Evolutionary conservation across 2,329 filamentous ascomycete genomes (phyloP).

Genomic region (Apiospora kogelbergensis): DNA sequence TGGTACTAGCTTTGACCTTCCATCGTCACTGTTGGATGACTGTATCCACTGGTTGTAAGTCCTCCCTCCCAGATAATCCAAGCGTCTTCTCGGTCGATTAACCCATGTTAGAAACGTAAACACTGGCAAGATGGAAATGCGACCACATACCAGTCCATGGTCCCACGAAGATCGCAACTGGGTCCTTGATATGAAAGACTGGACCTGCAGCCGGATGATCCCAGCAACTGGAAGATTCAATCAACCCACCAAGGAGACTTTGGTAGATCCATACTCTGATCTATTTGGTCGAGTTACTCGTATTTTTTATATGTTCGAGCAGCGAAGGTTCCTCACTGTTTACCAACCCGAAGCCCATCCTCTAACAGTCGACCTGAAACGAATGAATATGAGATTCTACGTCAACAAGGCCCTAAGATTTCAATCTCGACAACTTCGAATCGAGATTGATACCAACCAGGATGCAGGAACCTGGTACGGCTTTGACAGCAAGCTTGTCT

Average conservation of each 20-base stretch:
- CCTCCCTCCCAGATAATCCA: not conserved
- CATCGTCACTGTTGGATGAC: conserved; percentile 45
- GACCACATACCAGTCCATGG: conserved; percentile 28
- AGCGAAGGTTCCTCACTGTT: conserved; percentile 40
- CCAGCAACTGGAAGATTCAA: not conserved
- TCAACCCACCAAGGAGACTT: conserved; percentile 14
- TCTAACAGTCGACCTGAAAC: conserved; percentile 49
- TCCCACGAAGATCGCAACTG: conserved; percentile 28
- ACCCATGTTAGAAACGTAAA: conserved; percentile 15
- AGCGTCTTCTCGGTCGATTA: not conserved
- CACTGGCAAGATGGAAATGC: conserved; percentile 49
- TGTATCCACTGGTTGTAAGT: conserved; percentile 63
- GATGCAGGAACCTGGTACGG: conserved; percentile 58
- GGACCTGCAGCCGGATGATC: conserved; percentile 18
- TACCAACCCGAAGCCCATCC: conserved; percentile 38
- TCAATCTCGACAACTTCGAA: conserved; percentile 46
- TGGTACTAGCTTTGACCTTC: conserved; percentile 44
- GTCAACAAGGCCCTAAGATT: conserved; percentile 46
- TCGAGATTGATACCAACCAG: conserved; percentile 56
- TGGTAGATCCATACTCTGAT: conserved; percentile 50
- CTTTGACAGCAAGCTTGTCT: conserved; percentile 56
- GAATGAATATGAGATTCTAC: conserved; percentile 52
- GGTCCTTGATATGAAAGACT: conserved; percentile 30
- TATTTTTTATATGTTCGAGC: conserved; percentile 53
- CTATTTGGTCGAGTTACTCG: conserved; percentile 37